These are phyloP conservation scores for Trichoderma gracile DNA, from an alignment of 2,329 filamentous ascomycete genomes.

Conservation along the genomic window DNA sequence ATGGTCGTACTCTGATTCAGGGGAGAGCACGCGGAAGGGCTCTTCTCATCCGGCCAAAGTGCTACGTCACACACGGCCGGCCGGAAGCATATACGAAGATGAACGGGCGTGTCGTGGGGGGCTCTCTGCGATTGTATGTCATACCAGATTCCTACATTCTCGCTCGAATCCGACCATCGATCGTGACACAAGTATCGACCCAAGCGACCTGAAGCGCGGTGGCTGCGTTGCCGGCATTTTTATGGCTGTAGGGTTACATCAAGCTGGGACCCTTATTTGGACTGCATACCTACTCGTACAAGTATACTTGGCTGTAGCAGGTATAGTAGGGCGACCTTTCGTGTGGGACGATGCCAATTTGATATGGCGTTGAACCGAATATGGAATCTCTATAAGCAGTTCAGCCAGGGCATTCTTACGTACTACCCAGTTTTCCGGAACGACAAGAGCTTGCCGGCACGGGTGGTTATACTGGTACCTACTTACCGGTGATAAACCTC, in stretches of 20 bases:
- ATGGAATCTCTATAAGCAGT: neutral
- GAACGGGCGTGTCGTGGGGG: neutral
- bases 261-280: neutral
- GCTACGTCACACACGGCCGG: conserved; percentile 4
- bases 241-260: conserved; percentile 9
- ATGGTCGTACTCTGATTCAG: neutral
- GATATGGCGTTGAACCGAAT: neutral
- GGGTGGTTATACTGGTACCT: no score
- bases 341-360: neutral
- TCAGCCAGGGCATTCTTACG: neutral
- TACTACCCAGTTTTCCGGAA: no score
- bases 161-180: conserved; percentile 14
- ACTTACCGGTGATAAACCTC: no score
- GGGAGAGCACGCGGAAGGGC: neutral
- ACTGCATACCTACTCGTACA: neutral
- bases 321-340: neutral
- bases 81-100: conserved; percentile 3
- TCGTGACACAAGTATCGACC: neutral
- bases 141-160: neutral
- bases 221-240: neutral
- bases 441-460: no score
- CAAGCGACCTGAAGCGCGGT: neutral
- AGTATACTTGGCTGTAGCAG: neutral
- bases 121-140: neutral
- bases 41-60: neutral